phyloP scores from a whole-genome alignment of 2,329 filamentous ascomycete species.

The Pseudogymnoascus sp. region DNA sequence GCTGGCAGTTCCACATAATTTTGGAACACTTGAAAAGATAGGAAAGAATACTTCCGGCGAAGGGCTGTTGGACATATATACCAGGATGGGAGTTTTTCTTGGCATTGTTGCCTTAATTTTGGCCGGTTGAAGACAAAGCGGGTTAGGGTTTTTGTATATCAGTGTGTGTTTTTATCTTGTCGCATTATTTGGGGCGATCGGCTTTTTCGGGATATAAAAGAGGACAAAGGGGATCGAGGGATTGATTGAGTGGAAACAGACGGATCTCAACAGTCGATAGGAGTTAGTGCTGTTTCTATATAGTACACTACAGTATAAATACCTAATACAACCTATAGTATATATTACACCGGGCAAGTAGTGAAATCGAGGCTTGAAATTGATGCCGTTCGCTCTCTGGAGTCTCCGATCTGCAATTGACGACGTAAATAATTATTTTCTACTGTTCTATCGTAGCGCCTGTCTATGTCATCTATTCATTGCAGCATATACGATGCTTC shows the following conservation, averaged over 20 bases:
- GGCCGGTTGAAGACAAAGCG: not conserved
- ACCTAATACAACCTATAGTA: conserved; percentile 1
- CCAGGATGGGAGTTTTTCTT: conserved; percentile 3
- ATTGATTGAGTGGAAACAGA: not conserved
- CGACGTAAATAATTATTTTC: not conserved
- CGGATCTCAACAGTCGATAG: not conserved
- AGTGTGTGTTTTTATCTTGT: not conserved
- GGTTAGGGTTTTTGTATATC: not conserved
- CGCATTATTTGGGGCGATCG: not conserved
- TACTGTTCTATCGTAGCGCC: not conserved
- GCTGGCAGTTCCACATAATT: not conserved
- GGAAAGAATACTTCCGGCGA: conserved; percentile 1
- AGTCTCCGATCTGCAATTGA: too few species aligned
- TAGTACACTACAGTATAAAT: not conserved
- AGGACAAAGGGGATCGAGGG: not conserved
- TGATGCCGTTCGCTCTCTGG: too few species aligned
- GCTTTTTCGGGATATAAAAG: not conserved
- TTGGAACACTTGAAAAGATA: not conserved
- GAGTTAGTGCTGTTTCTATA: conserved; percentile 1
- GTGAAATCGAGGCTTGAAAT: not conserved
- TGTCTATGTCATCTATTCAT: not conserved
- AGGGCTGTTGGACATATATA: not conserved
- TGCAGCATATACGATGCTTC: not conserved
- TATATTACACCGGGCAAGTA: not conserved
- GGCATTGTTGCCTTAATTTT: conserved; percentile 3